These are phyloP conservation scores for Paradendryphiella salina DNA, from an alignment of 2,329 filamentous ascomycete species.

Conservation along the genomic window DNA sequence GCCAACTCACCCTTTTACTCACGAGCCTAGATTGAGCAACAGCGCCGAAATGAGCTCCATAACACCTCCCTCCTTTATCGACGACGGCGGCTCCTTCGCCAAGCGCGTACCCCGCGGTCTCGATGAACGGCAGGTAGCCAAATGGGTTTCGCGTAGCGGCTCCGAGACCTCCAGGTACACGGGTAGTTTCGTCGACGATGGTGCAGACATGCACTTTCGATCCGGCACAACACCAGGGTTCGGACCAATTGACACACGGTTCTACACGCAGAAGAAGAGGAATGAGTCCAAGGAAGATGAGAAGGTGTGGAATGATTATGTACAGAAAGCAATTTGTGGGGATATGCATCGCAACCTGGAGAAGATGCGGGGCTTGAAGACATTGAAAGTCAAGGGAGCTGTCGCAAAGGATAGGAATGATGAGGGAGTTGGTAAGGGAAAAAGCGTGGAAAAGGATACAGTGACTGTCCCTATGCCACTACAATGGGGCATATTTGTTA, in stretches of 20 bases:
- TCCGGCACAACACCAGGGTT: constrained; percentile 14
- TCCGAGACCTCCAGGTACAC: constrained; percentile 23
- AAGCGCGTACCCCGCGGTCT: constrained; percentile 19
- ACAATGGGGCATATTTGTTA: constrained; percentile 31
- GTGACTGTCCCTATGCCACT: constrained; percentile 25
- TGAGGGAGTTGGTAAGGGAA: neutral
- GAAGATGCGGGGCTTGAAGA: constrained; percentile 11
- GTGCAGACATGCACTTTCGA: constrained; percentile 23
- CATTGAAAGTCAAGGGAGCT: constrained; percentile 11
- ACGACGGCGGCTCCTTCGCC: constrained; percentile 28
- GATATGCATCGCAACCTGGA: constrained; percentile 27
- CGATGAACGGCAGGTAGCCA: constrained; percentile 7
- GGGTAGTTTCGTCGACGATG: constrained; percentile 38
- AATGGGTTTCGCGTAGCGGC: constrained; percentile 16
- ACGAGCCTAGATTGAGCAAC: neutral
- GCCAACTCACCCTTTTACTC: neutral
- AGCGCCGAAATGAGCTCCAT: constrained; percentile 18
- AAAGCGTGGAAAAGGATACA: neutral
- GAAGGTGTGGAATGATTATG: constrained; percentile 23
- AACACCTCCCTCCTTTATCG: constrained; percentile 26
- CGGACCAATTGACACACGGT: constrained; percentile 16
- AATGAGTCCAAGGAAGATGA: neutral
- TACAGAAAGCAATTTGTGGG: constrained; percentile 28
- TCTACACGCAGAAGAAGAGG: constrained; percentile 21
- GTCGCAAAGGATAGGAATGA: neutral